These are phyloP conservation scores for Tribonema minus DNA, from an alignment of 108 stramenopile genomes.

Conservation along the genomic window DNA sequence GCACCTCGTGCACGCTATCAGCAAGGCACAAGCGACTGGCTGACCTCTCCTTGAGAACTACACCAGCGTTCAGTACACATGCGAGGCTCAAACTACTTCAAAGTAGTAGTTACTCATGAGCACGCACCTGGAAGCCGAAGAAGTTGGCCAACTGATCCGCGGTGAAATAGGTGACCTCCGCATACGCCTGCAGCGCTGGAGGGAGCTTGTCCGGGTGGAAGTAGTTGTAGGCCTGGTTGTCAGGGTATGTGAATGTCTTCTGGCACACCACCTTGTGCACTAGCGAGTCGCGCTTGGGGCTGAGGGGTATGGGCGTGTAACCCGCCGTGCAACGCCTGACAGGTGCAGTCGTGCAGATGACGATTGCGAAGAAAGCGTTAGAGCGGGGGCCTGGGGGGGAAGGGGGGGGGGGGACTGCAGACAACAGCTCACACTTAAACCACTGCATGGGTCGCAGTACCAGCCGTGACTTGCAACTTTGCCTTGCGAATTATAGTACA, in stretches of 20 bases:
- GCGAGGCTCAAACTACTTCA: too few species aligned
- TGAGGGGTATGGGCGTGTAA: neutral
- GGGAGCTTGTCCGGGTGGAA: constrained; percentile 7
- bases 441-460: too few species aligned
- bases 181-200: neutral
- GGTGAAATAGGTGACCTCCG: neutral
- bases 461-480: too few species aligned
- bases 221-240: constrained; percentile 24
- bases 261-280: neutral
- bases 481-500: too few species aligned
- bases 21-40: too few species aligned
- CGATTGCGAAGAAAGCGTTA: neutral
- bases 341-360: neutral
- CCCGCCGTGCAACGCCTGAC: neutral
- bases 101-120: too few species aligned
- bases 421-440: too few species aligned
- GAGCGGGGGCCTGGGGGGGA: neutral
- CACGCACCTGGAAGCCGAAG: constrained; percentile 29
- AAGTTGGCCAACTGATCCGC: constrained; percentile 27
- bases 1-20: too few species aligned
- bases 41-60: too few species aligned
- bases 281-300: neutral
- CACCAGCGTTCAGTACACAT: too few species aligned
- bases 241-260: constrained; percentile 17
- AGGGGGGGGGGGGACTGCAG: too few species aligned